Percentiles rank a stretch among this genome's conserved stretches.
These are phyloP conservation scores for Schizophyllum amplum DNA, from an alignment of 1,284 basidiomycete species.

Conservation along the genomic window DNA sequence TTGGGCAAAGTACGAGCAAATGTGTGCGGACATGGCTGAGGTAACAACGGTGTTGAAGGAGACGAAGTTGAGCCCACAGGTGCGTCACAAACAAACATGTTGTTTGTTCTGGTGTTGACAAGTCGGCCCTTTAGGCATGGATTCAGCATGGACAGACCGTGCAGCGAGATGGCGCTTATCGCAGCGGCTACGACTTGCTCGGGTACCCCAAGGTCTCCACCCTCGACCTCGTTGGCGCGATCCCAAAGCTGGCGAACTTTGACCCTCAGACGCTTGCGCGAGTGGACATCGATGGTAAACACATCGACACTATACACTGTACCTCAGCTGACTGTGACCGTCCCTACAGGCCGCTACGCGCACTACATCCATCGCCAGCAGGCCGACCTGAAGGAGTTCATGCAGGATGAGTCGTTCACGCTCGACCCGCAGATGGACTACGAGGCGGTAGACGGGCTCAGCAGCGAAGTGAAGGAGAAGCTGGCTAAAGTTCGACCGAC, in stretches of 20 bases:
- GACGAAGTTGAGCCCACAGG: constrained; percentile 51
- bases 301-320: too few species aligned
- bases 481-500: constrained; percentile 53
- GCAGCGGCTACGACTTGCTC: constrained; percentile 70
- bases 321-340: too few species aligned
- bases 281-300: constrained; percentile 64
- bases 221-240: constrained; percentile 31
- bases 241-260: constrained; percentile 50
- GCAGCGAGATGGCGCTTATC: constrained; percentile 46
- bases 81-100: constrained; percentile 17
- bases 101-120: background rate
- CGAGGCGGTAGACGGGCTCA: constrained; percentile 54
- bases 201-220: constrained; percentile 53
- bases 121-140: constrained; percentile 33
- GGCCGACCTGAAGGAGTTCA: constrained; percentile 70
- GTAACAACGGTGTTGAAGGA: constrained; percentile 44
- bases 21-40: constrained; percentile 41
- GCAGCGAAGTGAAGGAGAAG: constrained; percentile 68
- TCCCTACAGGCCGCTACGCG: constrained; percentile 39
- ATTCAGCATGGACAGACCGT: constrained; percentile 44
- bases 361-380: constrained; percentile 61
- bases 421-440: constrained; percentile 73
- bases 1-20: constrained; percentile 46
- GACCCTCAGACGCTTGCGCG: constrained; percentile 49
- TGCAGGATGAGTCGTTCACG: constrained; percentile 65